phyloP scores from a whole-genome alignment of 1,139 yeast species.

The Blastobotrys serpentis region DNA sequence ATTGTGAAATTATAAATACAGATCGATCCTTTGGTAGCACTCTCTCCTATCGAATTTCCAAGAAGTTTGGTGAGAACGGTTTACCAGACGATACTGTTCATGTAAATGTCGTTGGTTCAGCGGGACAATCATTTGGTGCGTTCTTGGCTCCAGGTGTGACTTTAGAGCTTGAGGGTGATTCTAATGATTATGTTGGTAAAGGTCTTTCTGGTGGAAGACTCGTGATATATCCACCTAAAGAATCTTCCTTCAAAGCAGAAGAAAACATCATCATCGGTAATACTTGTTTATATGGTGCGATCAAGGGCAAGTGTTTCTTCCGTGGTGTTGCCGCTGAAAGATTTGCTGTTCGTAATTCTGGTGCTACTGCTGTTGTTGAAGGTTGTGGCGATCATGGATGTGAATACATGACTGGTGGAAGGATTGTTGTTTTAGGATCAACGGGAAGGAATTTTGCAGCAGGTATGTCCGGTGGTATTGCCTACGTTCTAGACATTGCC shows the following conservation, averaged over 20 bases:
- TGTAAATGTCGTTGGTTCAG: constrained; percentile 86
- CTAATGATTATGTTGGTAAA: constrained; percentile 96
- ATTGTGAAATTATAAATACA: constrained; percentile 88
- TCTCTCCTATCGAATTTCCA: constrained; percentile 88
- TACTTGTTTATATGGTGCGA: constrained; percentile 97
- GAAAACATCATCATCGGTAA: constrained; percentile 96
- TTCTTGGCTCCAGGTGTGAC: constrained; percentile 96
- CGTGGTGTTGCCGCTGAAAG: constrained; percentile 99
- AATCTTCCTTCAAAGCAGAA: constrained; percentile 83
- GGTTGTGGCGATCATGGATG: constrained; percentile 99
- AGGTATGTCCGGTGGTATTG: constrained; percentile 99
- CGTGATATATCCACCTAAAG: constrained; percentile 87
- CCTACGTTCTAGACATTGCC: constrained; percentile 92
- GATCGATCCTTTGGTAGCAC: constrained; percentile 97
- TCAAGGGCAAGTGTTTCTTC: constrained; percentile 89
- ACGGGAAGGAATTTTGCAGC: constrained; percentile 97
- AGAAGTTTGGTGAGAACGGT: constrained; percentile 89
- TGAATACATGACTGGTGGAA: constrained; percentile 99
- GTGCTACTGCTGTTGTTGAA: constrained; percentile 95
- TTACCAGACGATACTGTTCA: constrained; percentile 95
- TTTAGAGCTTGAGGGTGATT: constrained; percentile 93
- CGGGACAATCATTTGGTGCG: constrained; percentile 99
- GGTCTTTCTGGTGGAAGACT: constrained; percentile 95
- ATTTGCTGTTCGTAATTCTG: constrained; percentile 97
- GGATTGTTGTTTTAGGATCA: constrained; percentile 86